A percentile compares a stretch with the other conserved stretches of the same genome.
phyloP scores from a whole-genome alignment of 2,329 filamentous ascomycete species.

The Blumeria hordei region DNA sequence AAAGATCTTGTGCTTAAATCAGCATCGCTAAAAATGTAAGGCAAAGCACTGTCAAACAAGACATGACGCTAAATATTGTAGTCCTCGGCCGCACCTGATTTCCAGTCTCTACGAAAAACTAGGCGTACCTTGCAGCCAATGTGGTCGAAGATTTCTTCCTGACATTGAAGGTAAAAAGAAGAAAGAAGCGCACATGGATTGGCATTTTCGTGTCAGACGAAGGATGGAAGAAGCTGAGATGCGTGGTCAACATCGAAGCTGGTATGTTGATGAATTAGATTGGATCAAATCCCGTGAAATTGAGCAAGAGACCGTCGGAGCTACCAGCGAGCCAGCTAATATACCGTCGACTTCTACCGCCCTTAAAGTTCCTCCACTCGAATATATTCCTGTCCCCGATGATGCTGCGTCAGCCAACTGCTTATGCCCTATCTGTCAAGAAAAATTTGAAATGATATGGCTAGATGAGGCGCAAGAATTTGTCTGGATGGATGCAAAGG shows the following conservation, averaged over 20 bases:
- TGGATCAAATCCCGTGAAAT: slow-evolving; percentile 74
- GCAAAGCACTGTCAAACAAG: slow-evolving; percentile 4
- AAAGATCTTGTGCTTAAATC: slow-evolving; percentile 36
- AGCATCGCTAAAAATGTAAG: slow-evolving; percentile 50
- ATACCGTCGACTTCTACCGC: slow-evolving; percentile 14
- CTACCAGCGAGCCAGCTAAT: slow-evolving; percentile 5
- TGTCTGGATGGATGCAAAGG: slow-evolving; percentile 79
- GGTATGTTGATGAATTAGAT: slow-evolving; percentile 84
- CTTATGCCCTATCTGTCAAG: slow-evolving; percentile 82
- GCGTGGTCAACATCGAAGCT: slow-evolving; percentile 72
- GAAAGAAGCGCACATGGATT: slow-evolving; percentile 86
- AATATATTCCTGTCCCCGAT: slow-evolving; percentile 65
- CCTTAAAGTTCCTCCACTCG: slow-evolving; percentile 25
- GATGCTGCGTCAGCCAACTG: slow-evolving; percentile 50
- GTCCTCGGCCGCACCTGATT: slow-evolving; percentile 52
- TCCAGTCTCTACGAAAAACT: slow-evolving; percentile 54
- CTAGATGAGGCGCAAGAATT: slow-evolving; percentile 85
- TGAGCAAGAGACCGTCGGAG: slow-evolving; percentile 32
- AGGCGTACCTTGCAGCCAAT: slow-evolving; percentile 74
- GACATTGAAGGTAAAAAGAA: slow-evolving; percentile 58
- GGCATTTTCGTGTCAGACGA: slow-evolving; percentile 90
- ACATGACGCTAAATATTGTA: slow-evolving; percentile 15
- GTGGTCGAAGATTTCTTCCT: slow-evolving; percentile 62
- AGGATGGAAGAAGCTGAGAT: slow-evolving; percentile 69
- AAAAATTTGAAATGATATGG: slow-evolving; percentile 82